Percentiles rank a stretch among this genome's conserved stretches.
Evolutionary conservation across 129 eudicot species (phyloP).

Genomic region (Flaveria sonorensis): DNA sequence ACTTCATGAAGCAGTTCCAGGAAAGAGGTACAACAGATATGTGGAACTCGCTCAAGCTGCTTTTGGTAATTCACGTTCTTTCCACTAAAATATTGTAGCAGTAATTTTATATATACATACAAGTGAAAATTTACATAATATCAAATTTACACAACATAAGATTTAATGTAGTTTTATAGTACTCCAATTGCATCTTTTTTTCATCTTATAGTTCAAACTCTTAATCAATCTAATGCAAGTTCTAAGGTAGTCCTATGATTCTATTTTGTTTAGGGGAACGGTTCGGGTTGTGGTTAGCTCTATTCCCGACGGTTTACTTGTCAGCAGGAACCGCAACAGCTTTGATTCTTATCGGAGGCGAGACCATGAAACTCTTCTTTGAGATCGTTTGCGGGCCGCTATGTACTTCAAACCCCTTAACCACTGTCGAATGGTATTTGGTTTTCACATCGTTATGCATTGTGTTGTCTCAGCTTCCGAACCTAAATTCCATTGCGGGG

Average conservation of each 20-base stretch:
- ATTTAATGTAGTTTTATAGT: too few species aligned
- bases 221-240: too few species aligned
- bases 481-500: conserved; percentile 73
- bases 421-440: conserved; percentile 62
- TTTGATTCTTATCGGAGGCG: conserved; percentile 72
- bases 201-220: too few species aligned
- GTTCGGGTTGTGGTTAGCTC: conserved; percentile 54
- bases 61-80: conserved; percentile 48
- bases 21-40: conserved; percentile 75
- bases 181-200: too few species aligned
- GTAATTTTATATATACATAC: not conserved
- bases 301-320: conserved; percentile 67
- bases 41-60: conserved; percentile 78
- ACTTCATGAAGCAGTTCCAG: conserved; percentile 80
- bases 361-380: conserved; percentile 57
- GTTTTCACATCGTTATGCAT: conserved; percentile 63
- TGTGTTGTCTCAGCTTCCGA: conserved; percentile 71
- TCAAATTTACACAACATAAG: too few species aligned
- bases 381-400: conserved; percentile 45
- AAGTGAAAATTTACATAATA: too few species aligned
- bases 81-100: not conserved
- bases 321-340: conserved; percentile 78
- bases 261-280: conserved; percentile 52
- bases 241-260: not conserved
- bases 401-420: conserved; percentile 42